These are phyloP conservation scores for Backusella westeae DNA, from an alignment of 192 early-diverging fungal species.

Conservation along the genomic window DNA sequence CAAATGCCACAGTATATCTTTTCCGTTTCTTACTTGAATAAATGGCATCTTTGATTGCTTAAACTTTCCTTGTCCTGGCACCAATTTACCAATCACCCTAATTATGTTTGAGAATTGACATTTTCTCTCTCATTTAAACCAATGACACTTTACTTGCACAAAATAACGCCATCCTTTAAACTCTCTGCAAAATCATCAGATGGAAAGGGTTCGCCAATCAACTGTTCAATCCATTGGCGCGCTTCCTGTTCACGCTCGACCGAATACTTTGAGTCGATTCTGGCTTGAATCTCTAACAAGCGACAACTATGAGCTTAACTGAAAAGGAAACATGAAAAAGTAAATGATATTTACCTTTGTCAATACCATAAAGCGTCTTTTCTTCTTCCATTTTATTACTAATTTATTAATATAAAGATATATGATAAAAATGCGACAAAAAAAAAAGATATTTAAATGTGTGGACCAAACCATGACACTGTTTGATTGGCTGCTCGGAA, in stretches of 20 bases:
- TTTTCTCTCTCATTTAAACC: not conserved
- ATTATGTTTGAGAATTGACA: not conserved
- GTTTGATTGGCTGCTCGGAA: not conserved
- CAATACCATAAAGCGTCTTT: not conserved
- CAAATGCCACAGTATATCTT: not conserved
- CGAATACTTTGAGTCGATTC: constrained; percentile 31
- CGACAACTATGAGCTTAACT: not conserved
- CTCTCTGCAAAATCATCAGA: constrained; percentile 57
- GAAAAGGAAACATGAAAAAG: not conserved
- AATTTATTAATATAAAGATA: not conserved
- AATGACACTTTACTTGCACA: constrained; percentile 62
- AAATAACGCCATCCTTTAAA: constrained; percentile 72
- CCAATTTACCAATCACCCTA: constrained; percentile 56
- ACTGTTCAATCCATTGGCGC: constrained; percentile 66
- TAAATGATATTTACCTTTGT: not conserved
- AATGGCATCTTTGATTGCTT: constrained; percentile 72
- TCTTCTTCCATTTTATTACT: constrained; percentile 5
- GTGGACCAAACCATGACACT: not conserved
- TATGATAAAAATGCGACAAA: not conserved
- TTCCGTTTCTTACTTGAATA: constrained; percentile 50
- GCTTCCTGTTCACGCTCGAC: constrained; percentile 57
- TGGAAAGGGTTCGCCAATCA: constrained; percentile 55
- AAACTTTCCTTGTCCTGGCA: constrained; percentile 54
- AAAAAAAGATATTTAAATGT: not conserved
- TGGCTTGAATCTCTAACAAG: constrained; percentile 36